Evolutionary conservation across 1,139 yeast genomes (phyloP).

Genomic region (Suhomyces maxii): DNA sequence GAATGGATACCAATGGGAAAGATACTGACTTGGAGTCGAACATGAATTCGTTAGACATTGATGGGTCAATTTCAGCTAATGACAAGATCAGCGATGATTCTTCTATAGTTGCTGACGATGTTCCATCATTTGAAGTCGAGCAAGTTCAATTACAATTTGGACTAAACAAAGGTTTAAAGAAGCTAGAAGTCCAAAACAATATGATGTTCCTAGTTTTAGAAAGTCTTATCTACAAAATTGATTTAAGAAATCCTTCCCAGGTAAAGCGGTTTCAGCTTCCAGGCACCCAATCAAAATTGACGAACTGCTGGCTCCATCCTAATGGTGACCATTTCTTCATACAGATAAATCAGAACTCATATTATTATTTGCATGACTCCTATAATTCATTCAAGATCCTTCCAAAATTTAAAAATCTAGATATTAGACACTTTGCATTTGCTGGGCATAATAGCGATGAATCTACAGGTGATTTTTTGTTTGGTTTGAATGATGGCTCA

Average conservation of each 20-base stretch:
- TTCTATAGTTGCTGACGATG: constrained; percentile 4
- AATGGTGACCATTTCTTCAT: constrained; percentile 38
- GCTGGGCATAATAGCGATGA: constrained; percentile 13
- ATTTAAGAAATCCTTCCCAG: constrained; percentile 39
- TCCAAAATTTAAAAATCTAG: constrained; percentile 32
- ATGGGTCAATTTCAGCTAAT: not conserved
- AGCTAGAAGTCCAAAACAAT: constrained; percentile 24
- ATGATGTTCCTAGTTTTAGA: constrained; percentile 36
- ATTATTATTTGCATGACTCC: constrained; percentile 34
- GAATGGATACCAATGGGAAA: constrained; percentile 3
- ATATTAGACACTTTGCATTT: constrained; percentile 27
- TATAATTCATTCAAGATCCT: constrained; percentile 36
- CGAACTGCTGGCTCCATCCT: constrained; percentile 42
- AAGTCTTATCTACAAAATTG: constrained; percentile 29
- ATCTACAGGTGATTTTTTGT: constrained; percentile 30
- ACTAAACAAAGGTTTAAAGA: constrained; percentile 26
- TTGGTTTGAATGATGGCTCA: constrained; percentile 32
- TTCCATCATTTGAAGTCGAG: constrained; percentile 33
- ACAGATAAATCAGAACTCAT: constrained; percentile 24
- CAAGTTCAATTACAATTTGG: constrained; percentile 45
- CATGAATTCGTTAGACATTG: not conserved
- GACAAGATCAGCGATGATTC: not conserved
- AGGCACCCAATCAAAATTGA: constrained; percentile 20
- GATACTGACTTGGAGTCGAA: not conserved
- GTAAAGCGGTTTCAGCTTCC: constrained; percentile 32